These are phyloP conservation scores for Fusarium sp. DNA, from an alignment of 2,329 filamentous ascomycete species.

Conservation along the genomic window DNA sequence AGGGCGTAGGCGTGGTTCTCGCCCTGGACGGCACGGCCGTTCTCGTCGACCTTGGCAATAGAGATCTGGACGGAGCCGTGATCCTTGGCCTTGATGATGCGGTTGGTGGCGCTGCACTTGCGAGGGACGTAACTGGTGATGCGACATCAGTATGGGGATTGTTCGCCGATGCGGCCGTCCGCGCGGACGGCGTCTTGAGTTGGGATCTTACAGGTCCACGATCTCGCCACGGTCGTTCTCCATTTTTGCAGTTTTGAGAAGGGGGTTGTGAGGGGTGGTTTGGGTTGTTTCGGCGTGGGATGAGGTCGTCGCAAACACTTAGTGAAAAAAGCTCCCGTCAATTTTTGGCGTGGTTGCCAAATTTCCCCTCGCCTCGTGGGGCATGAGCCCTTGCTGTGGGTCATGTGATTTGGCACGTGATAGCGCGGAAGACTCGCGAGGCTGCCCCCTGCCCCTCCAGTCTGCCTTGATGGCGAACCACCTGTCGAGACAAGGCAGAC, in stretches of 20 bases:
- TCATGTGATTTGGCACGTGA: slow-evolving; percentile 54
- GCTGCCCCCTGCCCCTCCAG: background rate
- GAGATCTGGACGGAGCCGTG: slow-evolving; percentile 98
- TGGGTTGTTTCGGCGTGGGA: slow-evolving; percentile 47
- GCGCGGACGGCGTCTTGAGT: slow-evolving; percentile 22
- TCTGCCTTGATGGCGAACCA: slow-evolving; percentile 14
- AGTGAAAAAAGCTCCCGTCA: slow-evolving; percentile 45
- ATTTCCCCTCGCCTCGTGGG: slow-evolving; percentile 50
- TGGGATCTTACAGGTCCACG: slow-evolving; percentile 89
- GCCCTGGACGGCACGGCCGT: slow-evolving; percentile 90
- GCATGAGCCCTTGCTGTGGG: slow-evolving; percentile 51
- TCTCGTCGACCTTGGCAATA: slow-evolving; percentile 98
- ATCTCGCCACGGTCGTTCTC: slow-evolving; percentile 99
- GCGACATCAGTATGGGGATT: slow-evolving; percentile 45
- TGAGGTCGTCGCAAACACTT: slow-evolving; percentile 48
- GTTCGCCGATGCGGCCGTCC: slow-evolving; percentile 9
- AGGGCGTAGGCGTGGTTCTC: slow-evolving; percentile 98
- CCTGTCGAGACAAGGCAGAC: slow-evolving; percentile 18
- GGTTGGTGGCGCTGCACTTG: slow-evolving; percentile 99
- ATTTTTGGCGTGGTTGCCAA: slow-evolving; percentile 52
- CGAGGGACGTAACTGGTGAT: slow-evolving; percentile 88
- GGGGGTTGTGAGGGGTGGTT: slow-evolving; percentile 46
- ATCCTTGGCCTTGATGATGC: slow-evolving; percentile 99
- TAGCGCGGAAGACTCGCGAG: slow-evolving; percentile 48
- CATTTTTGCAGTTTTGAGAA: slow-evolving; percentile 74